A percentile compares a stretch with the other conserved stretches of the same genome.
phyloP scores from a whole-genome alignment of 2,329 filamentous ascomycete species.

The Ophiobolus disseminans region DNA sequence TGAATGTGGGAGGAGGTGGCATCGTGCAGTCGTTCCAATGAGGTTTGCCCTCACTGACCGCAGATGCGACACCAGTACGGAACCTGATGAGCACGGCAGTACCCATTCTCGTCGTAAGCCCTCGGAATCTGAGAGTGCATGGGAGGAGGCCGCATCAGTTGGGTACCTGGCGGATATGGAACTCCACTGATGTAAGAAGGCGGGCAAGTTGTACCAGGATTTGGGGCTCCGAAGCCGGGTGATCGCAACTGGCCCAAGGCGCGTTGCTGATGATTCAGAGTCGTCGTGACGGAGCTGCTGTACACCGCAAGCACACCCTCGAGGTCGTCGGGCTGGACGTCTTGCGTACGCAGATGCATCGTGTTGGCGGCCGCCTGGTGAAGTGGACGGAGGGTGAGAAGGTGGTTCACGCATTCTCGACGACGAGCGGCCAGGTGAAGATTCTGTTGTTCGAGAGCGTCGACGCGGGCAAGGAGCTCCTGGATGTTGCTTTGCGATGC shows the following conservation, averaged over 20 bases:
- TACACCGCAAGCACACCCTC: constrained; percentile 26
- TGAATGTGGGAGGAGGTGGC: too few relatives aligned
- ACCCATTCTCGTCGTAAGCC: constrained; percentile 12
- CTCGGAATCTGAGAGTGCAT: constrained; percentile 12
- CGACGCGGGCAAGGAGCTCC: constrained; percentile 7
- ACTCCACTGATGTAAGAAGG: neutral
- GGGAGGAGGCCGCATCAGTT: neutral
- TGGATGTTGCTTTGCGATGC: neutral
- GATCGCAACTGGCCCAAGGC: constrained; percentile 13
- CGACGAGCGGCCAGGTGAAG: constrained; percentile 15
- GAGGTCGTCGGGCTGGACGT: constrained; percentile 26
- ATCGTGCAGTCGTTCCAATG: too few relatives aligned
- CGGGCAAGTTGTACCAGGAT: neutral
- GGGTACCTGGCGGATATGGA: neutral
- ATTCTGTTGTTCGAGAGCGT: constrained; percentile 17
- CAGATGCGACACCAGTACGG: constrained; percentile 23
- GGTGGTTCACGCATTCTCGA: constrained; percentile 20
- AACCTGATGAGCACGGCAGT: constrained; percentile 17
- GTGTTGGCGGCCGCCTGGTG: constrained; percentile 28
- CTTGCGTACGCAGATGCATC: constrained; percentile 18
- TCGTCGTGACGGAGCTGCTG: constrained; percentile 16
- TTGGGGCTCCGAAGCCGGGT: neutral
- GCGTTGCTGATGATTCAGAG: constrained; percentile 24
- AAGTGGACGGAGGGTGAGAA: constrained; percentile 24
- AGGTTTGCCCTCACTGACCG: constrained; percentile 4